A percentile compares a stretch with the other conserved stretches of the same genome.
Evolutionary conservation across 305 asterid genomes (phyloP).

Genomic region (Nicotiana rustica): DNA sequence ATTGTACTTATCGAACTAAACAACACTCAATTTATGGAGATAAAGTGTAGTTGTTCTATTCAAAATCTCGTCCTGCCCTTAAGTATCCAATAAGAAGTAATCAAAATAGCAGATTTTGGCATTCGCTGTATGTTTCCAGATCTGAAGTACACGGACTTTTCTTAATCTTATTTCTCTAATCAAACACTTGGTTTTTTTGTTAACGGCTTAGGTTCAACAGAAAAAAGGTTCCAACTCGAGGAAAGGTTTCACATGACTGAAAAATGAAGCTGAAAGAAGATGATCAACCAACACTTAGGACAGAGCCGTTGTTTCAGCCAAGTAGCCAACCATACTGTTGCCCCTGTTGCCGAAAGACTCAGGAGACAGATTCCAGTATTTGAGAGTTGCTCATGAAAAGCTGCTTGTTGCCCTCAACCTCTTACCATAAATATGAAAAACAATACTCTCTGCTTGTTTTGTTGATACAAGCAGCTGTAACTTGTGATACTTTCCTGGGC

Average conservation of each 20-base stretch:
- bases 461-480: constrained; percentile 18
- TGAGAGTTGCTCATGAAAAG: constrained; percentile 9
- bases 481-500: constrained; percentile 1
- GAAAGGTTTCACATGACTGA: neutral
- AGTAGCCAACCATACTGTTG: neutral
- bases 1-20: too few species aligned
- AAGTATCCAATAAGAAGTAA: too few species aligned
- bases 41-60: too few species aligned
- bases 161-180: too few species aligned
- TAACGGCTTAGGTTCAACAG: neutral
- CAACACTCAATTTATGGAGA: too few species aligned
- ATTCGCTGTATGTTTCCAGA: too few species aligned
- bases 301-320: neutral
- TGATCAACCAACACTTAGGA: neutral
- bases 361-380: neutral
- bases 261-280: neutral
- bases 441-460: neutral
- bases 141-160: too few species aligned
- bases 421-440: neutral
- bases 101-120: too few species aligned
- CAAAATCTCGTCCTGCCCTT: too few species aligned
- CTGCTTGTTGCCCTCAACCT: neutral
- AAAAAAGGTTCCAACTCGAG: neutral
- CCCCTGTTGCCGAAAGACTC: neutral
- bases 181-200: too few species aligned